Evolutionary conservation across 345 rosid genomes (phyloP), one percentile per base, ranked within the genome.

Genomic region (Microcos paniculata): DNA sequence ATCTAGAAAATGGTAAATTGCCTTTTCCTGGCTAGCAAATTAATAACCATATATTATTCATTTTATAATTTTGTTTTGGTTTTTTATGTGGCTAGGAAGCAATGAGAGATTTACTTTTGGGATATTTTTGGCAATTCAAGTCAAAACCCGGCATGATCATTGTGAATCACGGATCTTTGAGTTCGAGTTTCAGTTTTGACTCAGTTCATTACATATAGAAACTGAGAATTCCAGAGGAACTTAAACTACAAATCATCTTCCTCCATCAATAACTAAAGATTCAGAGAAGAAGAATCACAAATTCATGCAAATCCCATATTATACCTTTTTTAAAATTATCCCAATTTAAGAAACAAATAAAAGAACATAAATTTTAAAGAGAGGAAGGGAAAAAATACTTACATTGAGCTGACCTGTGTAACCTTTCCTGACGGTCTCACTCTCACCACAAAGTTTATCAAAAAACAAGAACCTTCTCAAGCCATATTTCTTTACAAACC

Each of bases 391-490:
- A 4, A 73, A 63, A 56, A 55, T 59, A 76, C 94, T 49, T 80
- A 96, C 99, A 84, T 91, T 85, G 88, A 96, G 98, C 82, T 88
- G 91, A 31, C 75, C 82, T 12, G 91, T 90, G 90, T 96, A 92
- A 15, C 91, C 87, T 0, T 59, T 62, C 0, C 99, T 78, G 0
- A 93, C 98, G 15, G 87, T 89, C 79, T 93, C 97, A 86, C 98
- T 93, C 77, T 91, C 99, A 76, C 89, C 88, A 64, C 90, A 89
- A 16, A 96, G 99, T 85, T 93, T 93, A 63, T 96, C 99, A 52
- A 96, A 85, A 87, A 96, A 96, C 73, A 96, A 82, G 78, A 96
- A 96, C 72, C 98, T 74, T 33, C 92, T 69, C 9, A 93, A 77
- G 31, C 98, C 99, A 62, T 79, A 93, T 78, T 80, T 87, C 80